Percentiles rank a stretch among this genome's conserved stretches.
phyloP scores from a whole-genome alignment of 345 rosid genomes.

The Lepidium aucheri region DNA sequence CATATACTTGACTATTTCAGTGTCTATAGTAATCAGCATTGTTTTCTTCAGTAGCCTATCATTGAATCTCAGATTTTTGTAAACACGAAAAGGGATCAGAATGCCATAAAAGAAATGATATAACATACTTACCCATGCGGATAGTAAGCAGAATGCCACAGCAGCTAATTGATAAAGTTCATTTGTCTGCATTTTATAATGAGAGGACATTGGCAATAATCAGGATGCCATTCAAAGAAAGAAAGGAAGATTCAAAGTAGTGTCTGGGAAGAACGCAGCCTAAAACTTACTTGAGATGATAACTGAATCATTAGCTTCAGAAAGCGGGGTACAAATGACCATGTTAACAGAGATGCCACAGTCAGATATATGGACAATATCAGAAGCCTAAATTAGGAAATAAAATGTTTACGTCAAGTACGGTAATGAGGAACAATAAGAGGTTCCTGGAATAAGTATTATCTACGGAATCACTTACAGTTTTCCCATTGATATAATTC shows the following conservation, averaged over 20 bases:
- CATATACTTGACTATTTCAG: background rate
- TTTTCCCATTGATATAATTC: conserved; percentile 91
- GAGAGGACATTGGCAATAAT: conserved; percentile 10
- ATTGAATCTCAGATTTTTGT: background rate
- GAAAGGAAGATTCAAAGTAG: background rate
- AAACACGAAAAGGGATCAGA: background rate
- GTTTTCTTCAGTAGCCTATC: background rate
- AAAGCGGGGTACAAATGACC: conserved; percentile 97
- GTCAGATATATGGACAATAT: conserved; percentile 69
- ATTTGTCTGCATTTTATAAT: conserved; percentile 57
- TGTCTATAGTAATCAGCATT: background rate
- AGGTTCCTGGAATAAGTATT: background rate
- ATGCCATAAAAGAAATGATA: background rate
- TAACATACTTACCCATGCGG: conserved; percentile 90
- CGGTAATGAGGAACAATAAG: background rate
- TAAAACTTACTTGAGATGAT: conserved; percentile 90
- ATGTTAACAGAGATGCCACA: conserved; percentile 68
- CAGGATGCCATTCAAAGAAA: background rate
- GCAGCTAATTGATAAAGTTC: conserved; percentile 99
- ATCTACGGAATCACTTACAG: conserved; percentile 44
- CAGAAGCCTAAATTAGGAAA: conserved; percentile 50
- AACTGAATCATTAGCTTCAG: conserved; percentile 87
- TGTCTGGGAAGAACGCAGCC: background rate
- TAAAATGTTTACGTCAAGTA: background rate
- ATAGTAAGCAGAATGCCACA: conserved; percentile 94